phyloP scores from a whole-genome alignment of 129 eudicot genomes.

The Scalesia atractyloides region DNA sequence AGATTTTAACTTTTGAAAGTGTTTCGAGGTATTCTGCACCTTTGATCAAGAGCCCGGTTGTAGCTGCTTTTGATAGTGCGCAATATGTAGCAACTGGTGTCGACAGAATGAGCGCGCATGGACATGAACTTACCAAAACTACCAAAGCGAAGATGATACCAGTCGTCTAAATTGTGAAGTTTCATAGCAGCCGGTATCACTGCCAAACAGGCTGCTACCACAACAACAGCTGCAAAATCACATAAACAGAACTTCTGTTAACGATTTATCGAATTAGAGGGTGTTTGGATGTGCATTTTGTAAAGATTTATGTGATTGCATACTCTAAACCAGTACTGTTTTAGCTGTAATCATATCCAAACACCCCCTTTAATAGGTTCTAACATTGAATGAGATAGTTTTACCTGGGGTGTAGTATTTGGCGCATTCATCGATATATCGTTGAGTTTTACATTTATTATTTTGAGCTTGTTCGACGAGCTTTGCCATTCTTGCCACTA shows the following conservation, averaged over 20 bases:
- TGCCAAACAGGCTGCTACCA: conserved; percentile 62
- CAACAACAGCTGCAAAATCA: conserved; percentile 59
- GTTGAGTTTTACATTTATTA: conserved; percentile 68
- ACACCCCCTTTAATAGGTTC: too few relatives aligned
- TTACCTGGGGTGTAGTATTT: conserved; percentile 91
- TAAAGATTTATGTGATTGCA: too few relatives aligned
- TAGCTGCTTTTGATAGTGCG: conserved; percentile 88
- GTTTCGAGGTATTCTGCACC: conserved; percentile 90
- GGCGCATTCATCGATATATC: conserved; percentile 73
- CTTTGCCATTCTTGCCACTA: conserved; percentile 89
- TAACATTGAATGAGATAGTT: too few relatives aligned
- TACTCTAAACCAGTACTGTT: too few relatives aligned
- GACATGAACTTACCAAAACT: conserved; percentile 90
- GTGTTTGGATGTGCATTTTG: too few relatives aligned
- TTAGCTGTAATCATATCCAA: too few relatives aligned
- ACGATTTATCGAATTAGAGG: background rate
- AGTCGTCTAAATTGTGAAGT: conserved; percentile 47
- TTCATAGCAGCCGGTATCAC: conserved; percentile 55
- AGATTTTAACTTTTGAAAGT: conserved; percentile 60
- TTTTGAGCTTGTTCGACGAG: conserved; percentile 95
- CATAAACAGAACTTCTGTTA: background rate
- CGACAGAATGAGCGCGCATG: conserved; percentile 94
- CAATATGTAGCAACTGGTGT: conserved; percentile 93
- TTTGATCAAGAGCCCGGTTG: conserved; percentile 74
- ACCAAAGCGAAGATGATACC: conserved; percentile 92